These are phyloP conservation scores for Astrothelium macrocarpum DNA, from an alignment of 495 filamentous ascomycete genomes.

Conservation along the genomic window DNA sequence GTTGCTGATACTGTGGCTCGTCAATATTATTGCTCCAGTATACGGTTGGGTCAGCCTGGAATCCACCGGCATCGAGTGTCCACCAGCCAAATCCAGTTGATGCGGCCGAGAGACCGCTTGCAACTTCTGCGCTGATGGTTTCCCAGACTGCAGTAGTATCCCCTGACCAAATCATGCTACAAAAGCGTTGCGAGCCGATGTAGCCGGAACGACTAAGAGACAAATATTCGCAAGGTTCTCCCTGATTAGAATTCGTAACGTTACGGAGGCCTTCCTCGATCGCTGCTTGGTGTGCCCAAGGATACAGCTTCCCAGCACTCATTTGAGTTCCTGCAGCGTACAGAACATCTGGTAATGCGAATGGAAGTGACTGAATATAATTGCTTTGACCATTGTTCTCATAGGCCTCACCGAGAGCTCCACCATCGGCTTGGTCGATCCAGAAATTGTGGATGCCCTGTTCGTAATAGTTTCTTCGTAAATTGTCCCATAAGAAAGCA, in stretches of 20 bases:
- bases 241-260: conserved; percentile 7
- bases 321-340: conserved; percentile 12
- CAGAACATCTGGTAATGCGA: conserved; percentile 9
- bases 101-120: conserved; percentile 10
- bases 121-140: conserved; percentile 10
- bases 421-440: conserved; percentile 17
- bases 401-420: conserved; percentile 13
- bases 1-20: conserved; percentile 10
- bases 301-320: conserved; percentile 10
- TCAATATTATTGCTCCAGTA: conserved; percentile 14
- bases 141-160: conserved; percentile 15
- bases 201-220: conserved; percentile 13
- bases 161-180: conserved; percentile 15
- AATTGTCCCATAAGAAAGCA: conserved; percentile 9
- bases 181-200: conserved; percentile 13
- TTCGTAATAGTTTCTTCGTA: conserved; percentile 8
- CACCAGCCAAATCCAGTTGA: conserved; percentile 13
- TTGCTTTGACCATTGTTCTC: conserved; percentile 15
- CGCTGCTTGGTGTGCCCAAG: conserved; percentile 12
- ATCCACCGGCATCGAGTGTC: conserved; percentile 13
- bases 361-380: conserved; percentile 9
- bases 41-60: conserved; percentile 10
- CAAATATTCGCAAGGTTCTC: conserved; percentile 11
- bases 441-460: conserved; percentile 14
- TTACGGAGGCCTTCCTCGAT: conserved; percentile 13